Evolutionary conservation across 1,284 basidiomycete species (phyloP).

Genomic region (Xanthoconium separans): DNA sequence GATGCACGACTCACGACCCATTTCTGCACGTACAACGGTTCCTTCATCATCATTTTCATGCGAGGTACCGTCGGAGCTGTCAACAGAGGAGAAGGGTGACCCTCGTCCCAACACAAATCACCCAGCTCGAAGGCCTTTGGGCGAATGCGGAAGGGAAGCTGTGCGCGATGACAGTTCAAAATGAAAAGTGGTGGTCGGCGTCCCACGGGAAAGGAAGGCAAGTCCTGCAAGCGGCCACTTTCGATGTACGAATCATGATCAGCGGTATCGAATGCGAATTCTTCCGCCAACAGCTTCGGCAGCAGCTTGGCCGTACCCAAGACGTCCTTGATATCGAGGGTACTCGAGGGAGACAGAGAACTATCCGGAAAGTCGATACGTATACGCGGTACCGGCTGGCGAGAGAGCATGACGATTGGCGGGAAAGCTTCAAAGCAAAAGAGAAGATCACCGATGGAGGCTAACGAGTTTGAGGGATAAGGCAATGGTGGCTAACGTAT

Average conservation of each 20-base stretch:
- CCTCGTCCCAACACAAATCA: conserved; percentile 22
- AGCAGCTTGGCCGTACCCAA: conserved; percentile 13
- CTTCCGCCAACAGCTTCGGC: conserved; percentile 25
- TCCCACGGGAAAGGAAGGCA: conserved; percentile 27
- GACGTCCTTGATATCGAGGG: conserved; percentile 30
- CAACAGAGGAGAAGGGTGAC: conserved; percentile 18
- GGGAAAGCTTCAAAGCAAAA: conserved; percentile 4
- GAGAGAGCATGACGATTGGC: conserved; percentile 17
- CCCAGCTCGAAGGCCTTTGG: conserved; percentile 23
- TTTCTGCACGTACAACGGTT: conserved; percentile 46
- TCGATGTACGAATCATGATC: conserved; percentile 12
- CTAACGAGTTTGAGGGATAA: conserved; percentile 1
- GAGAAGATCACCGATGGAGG: conserved; percentile 9
- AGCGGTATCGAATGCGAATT: conserved; percentile 5
- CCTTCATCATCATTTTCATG: conserved; percentile 48
- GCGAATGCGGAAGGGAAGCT: conserved; percentile 28
- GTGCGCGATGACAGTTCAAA: conserved; percentile 24
- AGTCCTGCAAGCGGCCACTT: conserved; percentile 9
- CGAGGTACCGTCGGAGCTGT: conserved; percentile 55
- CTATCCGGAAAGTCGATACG: conserved; percentile 17
- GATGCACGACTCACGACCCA: conserved; percentile 50
- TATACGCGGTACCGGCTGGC: conserved; percentile 25
- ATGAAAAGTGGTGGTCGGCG: conserved; percentile 26
- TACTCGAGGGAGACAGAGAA: conserved; percentile 24
- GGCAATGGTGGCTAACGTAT: conserved; percentile 26